A percentile compares a stretch with the other conserved stretches of the same genome.
phyloP scores from a whole-genome alignment of 129 eudicot species.

The Dittrichia graveolens region DNA sequence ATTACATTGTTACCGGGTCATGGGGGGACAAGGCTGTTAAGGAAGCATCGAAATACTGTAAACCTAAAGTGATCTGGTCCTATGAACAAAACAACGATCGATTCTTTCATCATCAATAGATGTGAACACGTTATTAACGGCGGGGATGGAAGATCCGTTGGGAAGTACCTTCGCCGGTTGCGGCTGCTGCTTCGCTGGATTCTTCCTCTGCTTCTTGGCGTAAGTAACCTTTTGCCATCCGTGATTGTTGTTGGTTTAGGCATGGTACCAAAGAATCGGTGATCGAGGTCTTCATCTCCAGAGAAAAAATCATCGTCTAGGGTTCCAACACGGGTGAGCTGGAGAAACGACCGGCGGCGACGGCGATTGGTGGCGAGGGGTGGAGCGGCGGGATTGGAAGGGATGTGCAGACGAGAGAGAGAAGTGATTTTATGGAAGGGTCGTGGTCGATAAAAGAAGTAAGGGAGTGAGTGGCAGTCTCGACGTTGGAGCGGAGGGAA shows the following conservation, averaged over 20 bases:
- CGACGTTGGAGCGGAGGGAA: constrained; percentile 81
- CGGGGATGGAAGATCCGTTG: constrained; percentile 50
- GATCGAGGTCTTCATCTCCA: constrained; percentile 67
- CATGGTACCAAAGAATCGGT: constrained; percentile 54
- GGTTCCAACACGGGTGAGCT: constrained; percentile 94
- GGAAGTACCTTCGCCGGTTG: constrained; percentile 32
- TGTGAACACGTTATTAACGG: constrained; percentile 50
- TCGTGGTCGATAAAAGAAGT: constrained; percentile 82
- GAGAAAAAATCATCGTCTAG: constrained; percentile 91
- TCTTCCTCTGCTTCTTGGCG: constrained; percentile 59
- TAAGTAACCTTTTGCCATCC: constrained; percentile 97
- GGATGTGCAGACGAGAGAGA: constrained; percentile 70
- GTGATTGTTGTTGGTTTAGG: constrained; percentile 54
- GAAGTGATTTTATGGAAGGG: constrained; percentile 72
- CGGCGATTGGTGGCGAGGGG: constrained; percentile 39
- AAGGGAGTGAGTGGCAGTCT: constrained; percentile 69
- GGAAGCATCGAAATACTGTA: constrained; percentile 75
- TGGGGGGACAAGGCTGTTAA: constrained; percentile 95
- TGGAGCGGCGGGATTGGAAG: constrained; percentile 22
- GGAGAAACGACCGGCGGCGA: constrained; percentile 80
- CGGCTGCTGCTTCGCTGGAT: constrained; percentile 35
- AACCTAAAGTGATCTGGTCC: constrained; percentile 66
- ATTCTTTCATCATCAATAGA: no score
- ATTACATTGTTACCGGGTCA: constrained; percentile 90
- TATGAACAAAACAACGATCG: no score